Evolutionary conservation across 73 alveolate genomes (phyloP), one percentile per base, ranked within the genome.

Genomic region (Blepharisma japonicum): DNA sequence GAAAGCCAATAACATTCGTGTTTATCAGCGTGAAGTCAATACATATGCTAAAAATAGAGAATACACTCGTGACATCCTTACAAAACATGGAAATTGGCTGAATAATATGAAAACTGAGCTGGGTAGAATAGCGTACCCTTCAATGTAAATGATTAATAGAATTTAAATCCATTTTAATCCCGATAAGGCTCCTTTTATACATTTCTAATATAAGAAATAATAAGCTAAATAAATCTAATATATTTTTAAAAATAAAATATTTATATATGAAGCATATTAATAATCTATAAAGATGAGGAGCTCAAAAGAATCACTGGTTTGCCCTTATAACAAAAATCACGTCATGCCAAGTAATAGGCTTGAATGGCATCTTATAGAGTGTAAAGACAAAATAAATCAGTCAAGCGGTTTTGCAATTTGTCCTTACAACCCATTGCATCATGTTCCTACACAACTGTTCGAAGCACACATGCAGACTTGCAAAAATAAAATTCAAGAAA

Each of bases 391-490:
- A 70, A 11, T 7, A 47, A 25, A 45, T 14, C 68, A n/a, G 21
- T 21, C 23, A 18, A 48, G 27, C 42, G 14, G 11, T 9, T 70
- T 38, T 45, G 21, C 20, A 14, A 70, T 39, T 2, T 70, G 80
- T 47, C 68, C 66, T n/a, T 70, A 70, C 45, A 45, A 70, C 45
- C 5, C 80, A 7, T 14, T 47, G 56, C 80, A 70, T 45, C 66
- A 45, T 70, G 66, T 70, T 70, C 80, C 80, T 14, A 45, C 14
- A 9, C 25, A 18, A 38, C 71, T 14, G 27, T 5, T 45, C 80
- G 80, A 70, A 9, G 80, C 80, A n/a, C 80, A 70, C 27, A 54
- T 45, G 1, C 18, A 38, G 80, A 70, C 14, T 2, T 70, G 80
- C 45, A 47, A 47, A 70, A 32, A 32, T 32, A 32, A 32, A 32